phyloP scores from a whole-genome alignment of 192 early-diverging fungal genomes.

The Piromyces sp. region DNA sequence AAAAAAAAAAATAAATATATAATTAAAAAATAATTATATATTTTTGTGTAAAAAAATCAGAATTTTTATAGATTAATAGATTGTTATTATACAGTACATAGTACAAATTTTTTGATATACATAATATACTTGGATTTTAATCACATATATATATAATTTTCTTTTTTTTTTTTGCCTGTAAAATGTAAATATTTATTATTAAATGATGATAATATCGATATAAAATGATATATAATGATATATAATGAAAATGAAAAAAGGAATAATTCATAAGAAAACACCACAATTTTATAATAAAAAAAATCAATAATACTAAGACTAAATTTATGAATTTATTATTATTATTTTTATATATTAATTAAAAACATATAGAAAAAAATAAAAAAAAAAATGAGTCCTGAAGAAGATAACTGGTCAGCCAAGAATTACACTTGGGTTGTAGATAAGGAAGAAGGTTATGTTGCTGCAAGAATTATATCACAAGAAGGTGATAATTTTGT shows the following conservation, averaged over 20 bases:
- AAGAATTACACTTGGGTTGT: constrained; percentile 22
- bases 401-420: neutral
- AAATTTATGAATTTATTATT: too few relatives aligned
- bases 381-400: neutral
- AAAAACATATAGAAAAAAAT: too few relatives aligned
- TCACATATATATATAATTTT: neutral
- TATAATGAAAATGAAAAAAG: too few relatives aligned
- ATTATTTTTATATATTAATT: too few relatives aligned
- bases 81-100: too few relatives aligned
- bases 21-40: neutral
- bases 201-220: too few relatives aligned
- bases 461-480: constrained; percentile 60
- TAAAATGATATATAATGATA: too few relatives aligned
- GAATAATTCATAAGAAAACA: too few relatives aligned
- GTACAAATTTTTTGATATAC: neutral
- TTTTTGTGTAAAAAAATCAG: neutral
- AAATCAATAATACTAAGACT: too few relatives aligned
- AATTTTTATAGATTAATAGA: neutral
- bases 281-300: too few relatives aligned
- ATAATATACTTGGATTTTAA: neutral
- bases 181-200: neutral
- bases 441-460: constrained; percentile 76
- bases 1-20: neutral
- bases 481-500: constrained; percentile 54
- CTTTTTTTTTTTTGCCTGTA: neutral